Evolutionary conservation across 176 grass and related monocot species (phyloP).

Genomic region (Carex pumila): DNA sequence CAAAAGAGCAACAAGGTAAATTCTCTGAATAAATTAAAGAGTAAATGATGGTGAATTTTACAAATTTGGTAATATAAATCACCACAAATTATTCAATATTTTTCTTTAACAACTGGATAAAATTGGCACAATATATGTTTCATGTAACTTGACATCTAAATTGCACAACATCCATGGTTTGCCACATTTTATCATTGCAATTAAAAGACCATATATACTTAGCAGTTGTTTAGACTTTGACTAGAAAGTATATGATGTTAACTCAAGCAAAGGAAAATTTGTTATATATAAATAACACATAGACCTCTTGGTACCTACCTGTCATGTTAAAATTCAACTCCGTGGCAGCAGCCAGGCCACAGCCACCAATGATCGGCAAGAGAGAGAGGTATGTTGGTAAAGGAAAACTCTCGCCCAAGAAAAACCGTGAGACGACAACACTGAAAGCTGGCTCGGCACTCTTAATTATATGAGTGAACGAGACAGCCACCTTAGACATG

Average conservation of each 20-base stretch:
- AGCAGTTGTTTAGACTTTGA: background rate
- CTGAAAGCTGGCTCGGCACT: constrained; percentile 88
- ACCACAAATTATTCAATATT: background rate
- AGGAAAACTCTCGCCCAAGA: constrained; percentile 69
- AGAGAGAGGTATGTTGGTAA: constrained; percentile 74
- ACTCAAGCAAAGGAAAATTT: too few relatives aligned
- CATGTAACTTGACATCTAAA: background rate
- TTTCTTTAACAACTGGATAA: background rate
- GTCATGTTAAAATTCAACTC: constrained; percentile 98
- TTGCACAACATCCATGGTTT: background rate
- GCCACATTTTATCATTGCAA: background rate
- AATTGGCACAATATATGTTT: background rate
- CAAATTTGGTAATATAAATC: background rate
- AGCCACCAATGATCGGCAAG: constrained; percentile 83
- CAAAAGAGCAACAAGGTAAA: background rate
- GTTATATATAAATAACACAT: background rate
- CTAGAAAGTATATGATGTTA: background rate
- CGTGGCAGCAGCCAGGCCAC: constrained; percentile 68
- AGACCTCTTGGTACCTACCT: constrained; percentile 27
- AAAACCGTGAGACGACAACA: constrained; percentile 71
- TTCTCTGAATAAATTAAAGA: background rate
- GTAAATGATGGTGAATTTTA: background rate
- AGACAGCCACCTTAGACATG: constrained; percentile 97
- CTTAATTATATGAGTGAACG: constrained; percentile 99
- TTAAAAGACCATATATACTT: background rate